Base-by-base conservation (phyloP, 768 basidiomycete genomes). In the Boletus fagicola region DNA sequence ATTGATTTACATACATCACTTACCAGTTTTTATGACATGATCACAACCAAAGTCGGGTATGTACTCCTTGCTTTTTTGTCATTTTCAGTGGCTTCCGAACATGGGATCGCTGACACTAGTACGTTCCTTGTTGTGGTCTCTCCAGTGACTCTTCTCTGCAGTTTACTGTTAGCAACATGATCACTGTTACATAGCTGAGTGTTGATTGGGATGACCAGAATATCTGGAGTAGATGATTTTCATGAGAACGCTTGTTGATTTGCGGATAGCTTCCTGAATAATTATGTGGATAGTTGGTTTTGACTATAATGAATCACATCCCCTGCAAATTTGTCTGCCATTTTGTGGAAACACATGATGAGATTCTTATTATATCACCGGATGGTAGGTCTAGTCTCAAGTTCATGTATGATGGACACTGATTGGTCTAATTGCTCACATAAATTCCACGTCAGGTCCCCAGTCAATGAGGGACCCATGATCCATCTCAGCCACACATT, bases 241-340 rank as follows among this genome's bases (percentile, higher is more conserved):
- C 5, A 45, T 18, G 26, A 26, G 2, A 18, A 10, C 1, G 8
- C 2, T 8, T 26, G 26, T 18, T 2, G 16, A 18, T 26, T 18
- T 10, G 4, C 1, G 16, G 8, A 45, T 26, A 26, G 16, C 9
- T 26, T 45, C 16, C 15, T 18, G 15, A 26, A 4, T 9, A 5
- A 18, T 15, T 6, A 11, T 22, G 0, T 0, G 12, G 6, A 10
- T 39, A 18, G 1, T 7, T 0, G 1, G 10, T 39, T 10, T 10
- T 10, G 22, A 6, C 20, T 22, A 13, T 12, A 22, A 22, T 43
- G 7, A 1, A 9, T n/a, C 5, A 18, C 38, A 6, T 28, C 28
- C 28, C 7, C 38, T n/a, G 9, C 39, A 10, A 39, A 39, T 39
- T 18, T 4, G 0, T 18, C 39, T 4, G 16, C 39, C 39, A 35